These are phyloP conservation scores for Didymella exigua DNA, from an alignment of 2,329 filamentous ascomycete species.

Conservation along the genomic window DNA sequence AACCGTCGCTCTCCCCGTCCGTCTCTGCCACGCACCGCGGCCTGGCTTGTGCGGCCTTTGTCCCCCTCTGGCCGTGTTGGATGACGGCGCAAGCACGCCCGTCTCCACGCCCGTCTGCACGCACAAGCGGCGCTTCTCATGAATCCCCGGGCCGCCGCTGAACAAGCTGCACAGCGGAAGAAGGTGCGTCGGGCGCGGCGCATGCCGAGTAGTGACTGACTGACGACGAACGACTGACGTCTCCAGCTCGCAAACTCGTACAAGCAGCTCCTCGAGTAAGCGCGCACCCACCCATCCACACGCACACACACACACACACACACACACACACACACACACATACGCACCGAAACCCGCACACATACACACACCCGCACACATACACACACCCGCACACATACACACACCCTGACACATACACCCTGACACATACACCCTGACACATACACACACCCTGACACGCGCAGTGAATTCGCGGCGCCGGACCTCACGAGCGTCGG, in stretches of 20 bases:
- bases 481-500: conserved; percentile 90
- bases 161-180: conserved; percentile 64
- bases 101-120: conserved; percentile 32
- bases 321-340: conserved; percentile 7
- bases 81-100: conserved; percentile 43
- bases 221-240: conserved; percentile 6
- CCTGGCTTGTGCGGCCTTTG: conserved; percentile 34
- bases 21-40: conserved; percentile 19
- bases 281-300: no score
- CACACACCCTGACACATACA: not conserved
- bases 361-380: no score
- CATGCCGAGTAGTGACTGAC: no score
- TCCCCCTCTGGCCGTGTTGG: conserved; percentile 26
- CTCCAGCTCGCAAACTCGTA: conserved; percentile 91
- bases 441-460: conserved; percentile 7
- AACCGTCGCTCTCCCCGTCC: not conserved
- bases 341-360: conserved; percentile 68
- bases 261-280: conserved; percentile 92
- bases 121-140: conserved; percentile 46
- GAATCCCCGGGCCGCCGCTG: conserved; percentile 59
- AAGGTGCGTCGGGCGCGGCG: conserved; percentile 55
- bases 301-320: not conserved
- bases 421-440: not conserved
- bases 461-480: conserved; percentile 83
- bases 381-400: no score